These are phyloP conservation scores for Aspergillus ochraceoroseus DNA, from an alignment of 2,329 filamentous ascomycete genomes.

Conservation along the genomic window DNA sequence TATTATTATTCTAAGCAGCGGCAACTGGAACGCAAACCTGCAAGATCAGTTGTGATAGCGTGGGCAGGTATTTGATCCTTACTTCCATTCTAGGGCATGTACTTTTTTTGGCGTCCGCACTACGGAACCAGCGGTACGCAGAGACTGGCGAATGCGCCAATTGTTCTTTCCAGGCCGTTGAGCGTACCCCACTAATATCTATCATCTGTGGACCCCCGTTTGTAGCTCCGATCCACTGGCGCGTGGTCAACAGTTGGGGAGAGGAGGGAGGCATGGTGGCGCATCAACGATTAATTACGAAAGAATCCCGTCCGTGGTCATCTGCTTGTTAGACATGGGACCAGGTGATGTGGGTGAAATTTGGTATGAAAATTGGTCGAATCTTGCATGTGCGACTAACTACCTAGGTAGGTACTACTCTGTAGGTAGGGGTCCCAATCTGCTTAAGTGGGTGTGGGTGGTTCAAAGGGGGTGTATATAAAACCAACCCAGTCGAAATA, in stretches of 20 bases:
- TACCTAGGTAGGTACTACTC: no score
- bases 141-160: conserved; percentile 4
- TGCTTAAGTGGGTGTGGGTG: no score
- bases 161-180: conserved; percentile 12
- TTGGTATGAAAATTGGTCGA: no score
- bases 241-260: conserved; percentile 13
- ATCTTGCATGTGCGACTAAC: no score
- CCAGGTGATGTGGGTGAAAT: conserved; percentile 1
- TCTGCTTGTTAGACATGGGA: conserved; percentile 2
- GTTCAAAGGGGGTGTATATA: no score
- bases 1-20: no score
- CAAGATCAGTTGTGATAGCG: conserved; percentile 5
- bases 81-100: conserved; percentile 1
- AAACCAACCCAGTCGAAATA: no score
- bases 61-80: conserved; percentile 1
- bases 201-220: conserved; percentile 14
- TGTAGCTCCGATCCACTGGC: conserved; percentile 15
- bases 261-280: conserved; percentile 5
- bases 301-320: conserved; percentile 8
- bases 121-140: conserved; percentile 10
- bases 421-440: no score
- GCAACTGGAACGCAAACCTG: no score
- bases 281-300: conserved; percentile 4
- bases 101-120: conserved; percentile 2
- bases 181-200: conserved; percentile 15